Percentiles rank a stretch among this genome's conserved stretches.
phyloP scores from a whole-genome alignment of 108 stramenopile species.

The Nitzschia putrida region DNA sequence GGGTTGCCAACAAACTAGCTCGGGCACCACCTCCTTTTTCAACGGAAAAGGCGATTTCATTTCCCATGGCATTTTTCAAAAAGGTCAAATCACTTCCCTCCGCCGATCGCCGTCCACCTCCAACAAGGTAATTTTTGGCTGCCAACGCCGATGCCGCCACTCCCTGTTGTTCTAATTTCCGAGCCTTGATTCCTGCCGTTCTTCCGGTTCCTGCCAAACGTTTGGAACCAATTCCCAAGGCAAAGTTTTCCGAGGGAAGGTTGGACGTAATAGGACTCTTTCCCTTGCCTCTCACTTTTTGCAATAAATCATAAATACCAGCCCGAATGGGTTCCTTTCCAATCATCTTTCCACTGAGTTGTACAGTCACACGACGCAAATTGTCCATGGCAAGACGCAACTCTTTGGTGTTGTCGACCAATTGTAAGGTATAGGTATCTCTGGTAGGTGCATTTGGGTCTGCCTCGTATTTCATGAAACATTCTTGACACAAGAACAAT shows the following conservation, averaged over 20 bases:
- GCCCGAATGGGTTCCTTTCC: slow-evolving; percentile 64
- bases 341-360: slow-evolving; percentile 75
- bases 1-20: slow-evolving; percentile 73
- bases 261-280: slow-evolving; percentile 80
- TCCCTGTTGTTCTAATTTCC: slow-evolving; percentile 73
- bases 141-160: slow-evolving; percentile 54
- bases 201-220: slow-evolving; percentile 88
- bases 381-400: slow-evolving; percentile 76
- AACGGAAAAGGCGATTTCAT: slow-evolving; percentile 82
- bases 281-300: slow-evolving; percentile 73
- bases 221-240: slow-evolving; percentile 81
- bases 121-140: slow-evolving; percentile 46
- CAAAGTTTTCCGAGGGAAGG: slow-evolving; percentile 83
- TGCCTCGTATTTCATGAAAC: slow-evolving; percentile 56
- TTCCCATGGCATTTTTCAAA: slow-evolving; percentile 87
- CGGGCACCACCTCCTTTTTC: slow-evolving; percentile 87
- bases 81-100: slow-evolving; percentile 67
- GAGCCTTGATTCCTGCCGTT: slow-evolving; percentile 74
- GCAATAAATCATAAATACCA: slow-evolving; percentile 84
- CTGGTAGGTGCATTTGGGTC: slow-evolving; percentile 69
- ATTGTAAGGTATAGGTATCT: slow-evolving; percentile 67
- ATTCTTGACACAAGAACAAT: slow-evolving; percentile 83
- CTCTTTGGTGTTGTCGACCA: slow-evolving; percentile 81
- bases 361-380: slow-evolving; percentile 74
- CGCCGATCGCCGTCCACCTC: slow-evolving; percentile 34